Evolutionary conservation across 345 rosid genomes (phyloP).

Genomic region (Adansonia digitata): DNA sequence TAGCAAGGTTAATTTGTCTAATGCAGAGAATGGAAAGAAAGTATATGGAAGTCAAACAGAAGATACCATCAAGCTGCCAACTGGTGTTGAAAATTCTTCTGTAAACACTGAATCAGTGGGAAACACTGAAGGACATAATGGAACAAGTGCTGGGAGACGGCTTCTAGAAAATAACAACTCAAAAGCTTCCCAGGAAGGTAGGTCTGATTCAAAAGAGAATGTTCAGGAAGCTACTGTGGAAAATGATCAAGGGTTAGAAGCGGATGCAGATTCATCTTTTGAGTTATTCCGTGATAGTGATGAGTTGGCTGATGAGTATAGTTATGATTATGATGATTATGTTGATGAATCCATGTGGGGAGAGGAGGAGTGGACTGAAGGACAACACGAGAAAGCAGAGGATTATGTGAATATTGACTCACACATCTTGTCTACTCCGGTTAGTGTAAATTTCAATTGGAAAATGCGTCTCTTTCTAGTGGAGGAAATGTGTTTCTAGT

Average conservation of each 20-base stretch:
- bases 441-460: constrained; percentile 40
- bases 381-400: constrained; percentile 71
- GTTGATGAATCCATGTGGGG: constrained; percentile 91
- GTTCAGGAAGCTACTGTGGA: constrained; percentile 64
- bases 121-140: constrained; percentile 30
- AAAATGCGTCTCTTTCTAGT: background rate
- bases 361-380: constrained; percentile 94
- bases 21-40: constrained; percentile 35
- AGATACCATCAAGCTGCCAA: constrained; percentile 35
- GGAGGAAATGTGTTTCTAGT: background rate
- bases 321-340: constrained; percentile 90
- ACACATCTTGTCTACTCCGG: constrained; percentile 92
- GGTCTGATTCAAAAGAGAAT: constrained; percentile 48
- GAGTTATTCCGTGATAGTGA: constrained; percentile 85
- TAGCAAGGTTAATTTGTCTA: constrained; percentile 26
- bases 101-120: background rate
- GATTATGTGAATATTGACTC: constrained; percentile 90
- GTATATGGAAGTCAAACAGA: constrained; percentile 28
- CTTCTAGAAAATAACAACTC: constrained; percentile 66
- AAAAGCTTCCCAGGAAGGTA: constrained; percentile 39
- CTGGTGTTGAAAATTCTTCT: constrained; percentile 34
- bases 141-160: constrained; percentile 56
- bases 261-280: constrained; percentile 87
- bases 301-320: constrained; percentile 86
- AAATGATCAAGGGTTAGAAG: constrained; percentile 76